Conservation (phyloP, 495 filamentous ascomycete species). For the Parathielavia appendiculata region DNA sequence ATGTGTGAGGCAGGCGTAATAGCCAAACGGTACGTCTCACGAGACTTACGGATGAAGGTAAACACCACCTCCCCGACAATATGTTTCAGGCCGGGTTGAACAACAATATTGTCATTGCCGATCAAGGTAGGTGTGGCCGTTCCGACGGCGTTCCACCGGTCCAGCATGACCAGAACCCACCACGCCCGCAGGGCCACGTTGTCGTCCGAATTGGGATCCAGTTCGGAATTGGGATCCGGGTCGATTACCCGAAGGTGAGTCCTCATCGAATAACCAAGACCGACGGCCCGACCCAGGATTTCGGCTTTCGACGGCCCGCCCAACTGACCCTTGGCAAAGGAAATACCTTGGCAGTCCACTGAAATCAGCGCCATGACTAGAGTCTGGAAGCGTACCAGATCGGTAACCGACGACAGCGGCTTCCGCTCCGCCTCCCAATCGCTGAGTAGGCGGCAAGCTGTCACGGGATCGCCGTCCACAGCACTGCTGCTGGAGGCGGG, state of each 20-base stretch:
- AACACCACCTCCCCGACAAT: conserved; percentile 61
- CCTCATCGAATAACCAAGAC: conserved; percentile 53
- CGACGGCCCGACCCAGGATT: conserved; percentile 54
- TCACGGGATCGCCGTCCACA: conserved; percentile 36
- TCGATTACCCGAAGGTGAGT: conserved; percentile 42
- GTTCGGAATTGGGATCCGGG: conserved; percentile 22
- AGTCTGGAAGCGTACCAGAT: conserved; percentile 59
- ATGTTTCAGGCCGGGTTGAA: conserved; percentile 57
- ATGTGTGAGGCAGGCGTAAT: conserved; percentile 19
- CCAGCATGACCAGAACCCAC: conserved; percentile 68
- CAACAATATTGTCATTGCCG: conserved; percentile 55
- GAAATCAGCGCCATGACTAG: conserved; percentile 58
- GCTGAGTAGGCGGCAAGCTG: conserved; percentile 47
- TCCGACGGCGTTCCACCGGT: conserved; percentile 69
- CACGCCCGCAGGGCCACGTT: conserved; percentile 66
- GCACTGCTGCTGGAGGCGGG: conserved; percentile 40
- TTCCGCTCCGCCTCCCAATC: conserved; percentile 50
- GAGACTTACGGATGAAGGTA: conserved; percentile 62
- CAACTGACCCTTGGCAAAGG: conserved; percentile 30
- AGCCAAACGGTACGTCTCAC: background rate
- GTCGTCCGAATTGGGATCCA: conserved; percentile 64
- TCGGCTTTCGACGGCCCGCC: conserved; percentile 35
- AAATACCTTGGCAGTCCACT: conserved; percentile 45
- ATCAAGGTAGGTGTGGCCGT: conserved; percentile 56
- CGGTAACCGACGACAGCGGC: conserved; percentile 42